Conservation (phyloP, 106 monocot genomes). For the Ottelia alismoides region DNA sequence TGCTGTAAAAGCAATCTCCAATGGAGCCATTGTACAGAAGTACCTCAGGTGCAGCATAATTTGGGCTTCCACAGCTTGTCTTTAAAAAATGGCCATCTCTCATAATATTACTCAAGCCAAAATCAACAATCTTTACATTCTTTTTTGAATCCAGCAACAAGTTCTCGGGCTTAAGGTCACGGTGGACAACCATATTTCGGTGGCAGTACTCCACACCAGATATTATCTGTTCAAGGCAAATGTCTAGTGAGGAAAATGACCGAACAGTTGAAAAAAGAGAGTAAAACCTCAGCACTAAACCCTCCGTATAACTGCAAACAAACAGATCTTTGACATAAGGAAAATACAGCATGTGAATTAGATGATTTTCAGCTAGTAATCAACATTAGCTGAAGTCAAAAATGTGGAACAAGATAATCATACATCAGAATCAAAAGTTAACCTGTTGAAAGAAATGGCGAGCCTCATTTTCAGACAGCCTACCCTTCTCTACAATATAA, state of each 20-base stretch:
- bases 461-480: constrained; percentile 14
- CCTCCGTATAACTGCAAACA: too few relatives aligned
- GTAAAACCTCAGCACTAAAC: too few relatives aligned
- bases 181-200: constrained; percentile 24
- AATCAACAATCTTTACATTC: constrained; percentile 21
- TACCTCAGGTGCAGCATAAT: constrained; percentile 28
- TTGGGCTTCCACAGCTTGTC: constrained; percentile 25
- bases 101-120: constrained; percentile 22
- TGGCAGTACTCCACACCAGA: constrained; percentile 26
- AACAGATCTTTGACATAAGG: too few relatives aligned
- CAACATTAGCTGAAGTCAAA: too few relatives aligned
- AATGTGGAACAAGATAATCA: too few relatives aligned
- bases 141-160: constrained; percentile 17
- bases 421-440: too few relatives aligned
- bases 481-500: constrained; percentile 26
- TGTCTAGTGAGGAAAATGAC: neutral
- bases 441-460: constrained; percentile 24
- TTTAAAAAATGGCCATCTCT: constrained; percentile 23
- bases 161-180: constrained; percentile 25
- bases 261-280: neutral
- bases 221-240: constrained; percentile 9
- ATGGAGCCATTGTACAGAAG: too few relatives aligned
- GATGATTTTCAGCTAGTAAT: too few relatives aligned
- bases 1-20: too few relatives aligned
- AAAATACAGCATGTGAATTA: too few relatives aligned